phyloP scores from a whole-genome alignment of 2,329 filamentous ascomycete species.

The Lachnellula subtilissima region DNA sequence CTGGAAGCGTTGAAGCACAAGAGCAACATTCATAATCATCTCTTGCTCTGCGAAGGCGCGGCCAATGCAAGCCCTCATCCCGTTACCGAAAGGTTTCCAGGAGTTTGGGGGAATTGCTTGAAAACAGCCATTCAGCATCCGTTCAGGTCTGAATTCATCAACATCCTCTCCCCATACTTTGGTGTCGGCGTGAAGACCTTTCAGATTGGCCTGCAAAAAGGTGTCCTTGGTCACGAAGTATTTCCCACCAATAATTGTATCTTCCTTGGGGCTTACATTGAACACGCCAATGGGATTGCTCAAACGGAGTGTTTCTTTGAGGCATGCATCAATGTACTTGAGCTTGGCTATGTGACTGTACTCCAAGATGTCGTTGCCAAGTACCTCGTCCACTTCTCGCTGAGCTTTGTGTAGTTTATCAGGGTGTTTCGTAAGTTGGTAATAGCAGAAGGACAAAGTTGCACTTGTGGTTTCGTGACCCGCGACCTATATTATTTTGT shows the following conservation, averaged over 20 bases:
- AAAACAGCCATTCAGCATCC: slow-evolving; percentile 67
- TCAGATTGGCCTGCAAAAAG: slow-evolving; percentile 43
- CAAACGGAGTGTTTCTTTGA: slow-evolving; percentile 62
- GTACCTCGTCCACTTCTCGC: slow-evolving; percentile 46
- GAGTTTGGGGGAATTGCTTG: slow-evolving; percentile 56
- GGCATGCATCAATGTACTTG: slow-evolving; percentile 58
- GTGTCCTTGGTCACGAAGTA: slow-evolving; percentile 40
- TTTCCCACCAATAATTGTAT: background rate
- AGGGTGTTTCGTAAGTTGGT: slow-evolving; percentile 46
- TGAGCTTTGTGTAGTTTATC: slow-evolving; percentile 41
- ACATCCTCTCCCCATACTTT: slow-evolving; percentile 61
- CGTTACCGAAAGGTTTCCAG: slow-evolving; percentile 74
- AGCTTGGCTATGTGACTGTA: slow-evolving; percentile 47
- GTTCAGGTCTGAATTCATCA: slow-evolving; percentile 61
- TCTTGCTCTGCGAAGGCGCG: slow-evolving; percentile 73
- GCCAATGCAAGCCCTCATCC: slow-evolving; percentile 66
- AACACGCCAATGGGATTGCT: slow-evolving; percentile 28
- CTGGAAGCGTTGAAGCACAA: slow-evolving; percentile 67
- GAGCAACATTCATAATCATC: slow-evolving; percentile 53
- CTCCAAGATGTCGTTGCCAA: slow-evolving; percentile 39
- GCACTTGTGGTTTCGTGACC: slow-evolving; percentile 63
- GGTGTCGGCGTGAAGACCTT: slow-evolving; percentile 56
- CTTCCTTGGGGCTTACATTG: slow-evolving; percentile 38
- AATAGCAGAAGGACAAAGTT: slow-evolving; percentile 44
- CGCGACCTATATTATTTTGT: slow-evolving; percentile 40